These are phyloP conservation scores for Gracilaria domingensis DNA, from an alignment of 23 red algal species.

Conservation along the genomic window DNA sequence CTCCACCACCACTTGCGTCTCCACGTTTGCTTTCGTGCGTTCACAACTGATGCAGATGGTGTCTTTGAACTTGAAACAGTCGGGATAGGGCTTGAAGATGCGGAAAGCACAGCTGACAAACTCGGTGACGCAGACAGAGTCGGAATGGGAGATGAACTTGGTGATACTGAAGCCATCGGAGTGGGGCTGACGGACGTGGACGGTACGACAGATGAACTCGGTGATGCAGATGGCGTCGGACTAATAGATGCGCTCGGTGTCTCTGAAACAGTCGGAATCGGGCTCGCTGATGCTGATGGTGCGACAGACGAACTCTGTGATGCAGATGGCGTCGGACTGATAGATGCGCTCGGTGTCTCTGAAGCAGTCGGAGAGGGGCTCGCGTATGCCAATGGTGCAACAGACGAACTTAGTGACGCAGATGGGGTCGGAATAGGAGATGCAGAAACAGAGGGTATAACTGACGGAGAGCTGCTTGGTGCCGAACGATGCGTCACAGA, in stretches of 20 bases:
- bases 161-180: too few species aligned
- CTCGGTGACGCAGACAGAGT: too few species aligned
- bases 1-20: conserved; percentile 10
- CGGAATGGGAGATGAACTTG: too few species aligned
- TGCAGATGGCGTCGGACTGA: too few species aligned
- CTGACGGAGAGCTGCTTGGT: neutral
- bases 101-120: too few species aligned
- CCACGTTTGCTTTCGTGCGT: neutral
- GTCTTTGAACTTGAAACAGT: neutral
- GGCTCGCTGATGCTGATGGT: neutral
- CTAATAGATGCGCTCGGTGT: neutral
- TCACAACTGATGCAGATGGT: neutral
- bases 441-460: neutral
- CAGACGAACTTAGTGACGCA: neutral
- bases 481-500: neutral
- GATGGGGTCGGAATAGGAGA: neutral
- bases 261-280: too few species aligned
- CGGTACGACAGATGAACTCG: neutral
- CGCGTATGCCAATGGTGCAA: too few species aligned
- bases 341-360: neutral
- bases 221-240: neutral
- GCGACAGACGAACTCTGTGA: too few species aligned
- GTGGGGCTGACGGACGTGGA: neutral
- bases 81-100: neutral
- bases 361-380: neutral